phyloP scores from a whole-genome alignment of 2,329 filamentous ascomycete genomes.

The Phialemonium atrogriseum region DNA sequence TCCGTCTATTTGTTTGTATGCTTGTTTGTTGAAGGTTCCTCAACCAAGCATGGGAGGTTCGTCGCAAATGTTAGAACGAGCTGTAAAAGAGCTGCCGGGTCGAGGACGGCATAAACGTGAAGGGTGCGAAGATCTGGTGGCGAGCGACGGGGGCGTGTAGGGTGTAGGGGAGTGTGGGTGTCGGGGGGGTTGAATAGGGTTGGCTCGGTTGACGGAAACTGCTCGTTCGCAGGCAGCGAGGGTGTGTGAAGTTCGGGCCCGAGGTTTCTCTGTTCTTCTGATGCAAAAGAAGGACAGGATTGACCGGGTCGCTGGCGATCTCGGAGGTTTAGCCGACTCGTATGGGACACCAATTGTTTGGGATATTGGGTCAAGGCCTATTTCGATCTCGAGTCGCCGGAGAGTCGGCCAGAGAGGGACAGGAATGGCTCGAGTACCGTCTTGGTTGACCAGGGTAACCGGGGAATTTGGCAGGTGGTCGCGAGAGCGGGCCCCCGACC shows the following conservation, averaged over 20 bases:
- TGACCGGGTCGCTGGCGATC: no score
- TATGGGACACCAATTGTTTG: slow-evolving; percentile 3
- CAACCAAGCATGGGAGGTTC: no score
- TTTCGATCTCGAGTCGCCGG: slow-evolving; percentile 2
- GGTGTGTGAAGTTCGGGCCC: no score
- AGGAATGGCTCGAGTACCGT: not conserved
- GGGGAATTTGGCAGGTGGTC: not conserved
- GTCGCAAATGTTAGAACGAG: not conserved
- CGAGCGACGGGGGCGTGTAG: not conserved
- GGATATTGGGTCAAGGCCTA: not conserved
- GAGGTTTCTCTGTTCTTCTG: no score
- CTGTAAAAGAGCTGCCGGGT: not conserved
- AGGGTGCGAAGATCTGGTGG: not conserved
- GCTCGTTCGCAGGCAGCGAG: no score
- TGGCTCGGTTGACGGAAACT: not conserved
- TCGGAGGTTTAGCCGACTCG: not conserved
- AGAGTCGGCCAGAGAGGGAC: not conserved
- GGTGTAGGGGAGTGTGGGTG: not conserved
- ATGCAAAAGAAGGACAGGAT: no score
- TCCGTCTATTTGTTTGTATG: no score
- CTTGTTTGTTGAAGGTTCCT: no score
- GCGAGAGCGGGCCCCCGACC: not conserved
- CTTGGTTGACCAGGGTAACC: not conserved
- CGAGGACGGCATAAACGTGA: slow-evolving; percentile 4
- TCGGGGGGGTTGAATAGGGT: not conserved